Conservation (phyloP, 768 basidiomycete genomes). For the Mycena maculata region DNA sequence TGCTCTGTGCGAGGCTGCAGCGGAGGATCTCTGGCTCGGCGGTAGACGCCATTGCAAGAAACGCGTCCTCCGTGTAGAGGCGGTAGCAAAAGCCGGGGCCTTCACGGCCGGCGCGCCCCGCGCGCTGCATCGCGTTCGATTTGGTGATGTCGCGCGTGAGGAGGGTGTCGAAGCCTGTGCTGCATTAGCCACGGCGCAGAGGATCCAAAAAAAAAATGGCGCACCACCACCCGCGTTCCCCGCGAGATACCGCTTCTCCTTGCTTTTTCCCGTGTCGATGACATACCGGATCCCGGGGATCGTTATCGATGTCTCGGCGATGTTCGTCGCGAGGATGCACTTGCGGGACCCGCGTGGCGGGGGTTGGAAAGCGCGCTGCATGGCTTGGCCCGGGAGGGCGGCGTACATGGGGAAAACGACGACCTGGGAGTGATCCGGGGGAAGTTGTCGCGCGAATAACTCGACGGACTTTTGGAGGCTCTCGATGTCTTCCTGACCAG, state of each 20-base stretch:
- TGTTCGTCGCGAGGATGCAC: slow-evolving; percentile 96
- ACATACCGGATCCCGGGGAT: slow-evolving; percentile 97
- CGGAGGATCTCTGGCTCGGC: slow-evolving; percentile 92
- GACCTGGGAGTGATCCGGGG: slow-evolving; percentile 67
- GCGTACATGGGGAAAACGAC: slow-evolving; percentile 87
- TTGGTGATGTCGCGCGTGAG: slow-evolving; percentile 86
- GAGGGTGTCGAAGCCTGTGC: slow-evolving; percentile 87
- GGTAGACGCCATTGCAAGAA: slow-evolving; percentile 70
- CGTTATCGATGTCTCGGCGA: slow-evolving; percentile 97
- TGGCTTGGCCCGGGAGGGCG: slow-evolving; percentile 80
- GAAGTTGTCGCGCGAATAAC: slow-evolving; percentile 75
- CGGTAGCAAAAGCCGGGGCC: slow-evolving; percentile 90
- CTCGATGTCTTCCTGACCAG: slow-evolving; percentile 98
- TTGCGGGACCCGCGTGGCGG: slow-evolving; percentile 80
- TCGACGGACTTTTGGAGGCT: slow-evolving; percentile 81
- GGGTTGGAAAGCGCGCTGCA: slow-evolving; percentile 80
- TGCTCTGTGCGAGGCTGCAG: slow-evolving; percentile 83
- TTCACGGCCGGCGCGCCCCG: slow-evolving; percentile 96
- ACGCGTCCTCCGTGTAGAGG: slow-evolving; percentile 88
- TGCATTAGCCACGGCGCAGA: slow-evolving; percentile 1
- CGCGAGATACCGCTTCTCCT: slow-evolving; percentile 90
- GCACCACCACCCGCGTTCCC: slow-evolving; percentile 75
- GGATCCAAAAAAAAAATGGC: slow-evolving; percentile 17
- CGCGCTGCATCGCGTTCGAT: slow-evolving; percentile 92
- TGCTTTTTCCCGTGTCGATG: slow-evolving; percentile 95